A percentile compares a stretch with the other conserved stretches of the same genome.
phyloP scores from a whole-genome alignment of 2,329 filamentous ascomycete genomes.

The Fusarium heterosporum region DNA sequence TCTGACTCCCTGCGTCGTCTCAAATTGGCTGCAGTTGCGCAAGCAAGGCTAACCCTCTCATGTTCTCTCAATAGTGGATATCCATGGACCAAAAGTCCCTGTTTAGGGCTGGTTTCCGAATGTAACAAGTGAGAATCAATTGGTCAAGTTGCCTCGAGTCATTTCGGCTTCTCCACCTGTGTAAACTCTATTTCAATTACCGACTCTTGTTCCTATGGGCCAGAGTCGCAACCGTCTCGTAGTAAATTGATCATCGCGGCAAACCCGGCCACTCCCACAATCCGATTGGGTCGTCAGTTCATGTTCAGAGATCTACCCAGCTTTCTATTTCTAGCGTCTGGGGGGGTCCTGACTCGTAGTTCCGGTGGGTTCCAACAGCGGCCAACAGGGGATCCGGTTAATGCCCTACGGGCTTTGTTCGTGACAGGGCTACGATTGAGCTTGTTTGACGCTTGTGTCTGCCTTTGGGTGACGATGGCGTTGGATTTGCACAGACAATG shows the following conservation, averaged over 20 bases:
- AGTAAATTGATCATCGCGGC: too few relatives aligned
- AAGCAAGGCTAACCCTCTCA: too few relatives aligned
- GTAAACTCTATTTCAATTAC: not conserved
- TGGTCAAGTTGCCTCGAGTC: not conserved
- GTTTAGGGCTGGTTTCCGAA: not conserved
- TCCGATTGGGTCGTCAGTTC: not conserved
- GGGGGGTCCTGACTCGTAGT: not conserved
- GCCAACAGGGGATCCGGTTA: not conserved
- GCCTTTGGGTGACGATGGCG: not conserved
- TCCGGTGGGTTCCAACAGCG: not conserved
- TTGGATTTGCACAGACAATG: not conserved
- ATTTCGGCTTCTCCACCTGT: not conserved
- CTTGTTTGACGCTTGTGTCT: not conserved
- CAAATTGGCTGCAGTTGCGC: too few relatives aligned
- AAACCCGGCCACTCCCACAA: too few relatives aligned
- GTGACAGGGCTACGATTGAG: not conserved
- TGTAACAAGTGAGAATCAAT: not conserved
- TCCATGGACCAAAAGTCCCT: not conserved
- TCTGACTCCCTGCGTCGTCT: too few relatives aligned
- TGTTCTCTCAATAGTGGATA: too few relatives aligned
- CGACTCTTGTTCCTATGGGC: not conserved
- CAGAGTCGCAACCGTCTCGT: too few relatives aligned
- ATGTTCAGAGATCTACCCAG: not conserved
- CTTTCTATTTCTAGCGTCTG: not conserved
- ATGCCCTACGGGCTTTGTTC: not conserved